phyloP scores from a whole-genome alignment of 2,329 filamentous ascomycete genomes.

The Coniochaeta hoffmannii region DNA sequence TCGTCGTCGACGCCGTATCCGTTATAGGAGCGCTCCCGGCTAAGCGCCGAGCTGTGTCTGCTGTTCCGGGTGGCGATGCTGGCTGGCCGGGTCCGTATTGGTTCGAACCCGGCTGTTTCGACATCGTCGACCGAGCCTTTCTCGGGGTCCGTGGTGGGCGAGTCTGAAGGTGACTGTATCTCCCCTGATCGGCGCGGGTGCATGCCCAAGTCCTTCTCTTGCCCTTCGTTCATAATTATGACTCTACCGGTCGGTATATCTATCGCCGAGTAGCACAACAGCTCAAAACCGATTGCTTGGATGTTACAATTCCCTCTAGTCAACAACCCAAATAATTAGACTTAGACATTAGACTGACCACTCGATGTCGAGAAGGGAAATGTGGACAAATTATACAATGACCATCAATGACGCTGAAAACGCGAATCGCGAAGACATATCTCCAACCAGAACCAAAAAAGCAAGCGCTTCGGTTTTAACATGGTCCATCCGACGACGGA shows the following conservation, averaged over 20 bases:
- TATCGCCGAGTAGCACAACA: background rate
- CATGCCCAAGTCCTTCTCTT: background rate
- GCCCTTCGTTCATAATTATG: background rate
- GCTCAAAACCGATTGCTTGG: background rate
- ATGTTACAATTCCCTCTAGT: background rate
- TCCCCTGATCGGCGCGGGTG: background rate
- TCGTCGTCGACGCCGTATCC: conserved; percentile 32
- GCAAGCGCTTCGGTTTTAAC: background rate
- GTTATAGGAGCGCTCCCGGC: conserved; percentile 32
- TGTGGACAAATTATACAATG: background rate
- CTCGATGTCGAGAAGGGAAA: background rate
- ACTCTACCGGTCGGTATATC: background rate
- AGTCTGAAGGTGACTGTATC: background rate
- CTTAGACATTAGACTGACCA: background rate
- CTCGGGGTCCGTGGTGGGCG: background rate
- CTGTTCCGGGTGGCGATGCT: background rate
- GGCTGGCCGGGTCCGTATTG: conserved; percentile 15
- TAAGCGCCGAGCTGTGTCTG: conserved; percentile 15
- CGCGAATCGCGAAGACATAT: background rate
- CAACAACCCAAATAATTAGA: background rate
- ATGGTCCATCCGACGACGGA: too few species aligned
- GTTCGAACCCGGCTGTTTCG: conserved; percentile 12
- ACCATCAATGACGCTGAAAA: background rate
- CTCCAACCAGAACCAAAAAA: background rate
- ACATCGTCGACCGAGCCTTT: background rate